phyloP scores from a whole-genome alignment of 1,139 yeast genomes.

The Martiniozyma asiatica region DNA sequence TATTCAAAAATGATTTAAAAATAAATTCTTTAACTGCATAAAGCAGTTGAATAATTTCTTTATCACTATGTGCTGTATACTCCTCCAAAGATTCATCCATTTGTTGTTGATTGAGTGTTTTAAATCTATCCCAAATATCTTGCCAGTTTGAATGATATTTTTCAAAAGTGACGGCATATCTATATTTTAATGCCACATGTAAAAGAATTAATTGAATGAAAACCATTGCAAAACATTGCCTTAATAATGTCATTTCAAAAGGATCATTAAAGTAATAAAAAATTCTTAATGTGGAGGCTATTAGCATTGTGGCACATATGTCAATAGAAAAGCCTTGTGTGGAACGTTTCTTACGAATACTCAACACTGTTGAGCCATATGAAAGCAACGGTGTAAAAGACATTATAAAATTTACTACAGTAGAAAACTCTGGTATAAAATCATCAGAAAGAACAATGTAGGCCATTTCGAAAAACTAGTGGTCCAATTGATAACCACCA shows the following conservation, averaged over 20 bases:
- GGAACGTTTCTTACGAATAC: constrained; percentile 51
- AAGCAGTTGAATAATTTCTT: constrained; percentile 1
- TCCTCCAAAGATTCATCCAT: constrained; percentile 10
- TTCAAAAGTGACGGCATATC: constrained; percentile 36
- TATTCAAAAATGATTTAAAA: constrained; percentile 7
- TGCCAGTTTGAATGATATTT: constrained; percentile 17
- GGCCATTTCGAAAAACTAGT: constrained; percentile 19
- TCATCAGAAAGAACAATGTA: constrained; percentile 26
- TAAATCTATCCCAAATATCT: constrained; percentile 12
- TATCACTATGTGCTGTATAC: constrained; percentile 1
- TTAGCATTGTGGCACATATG: constrained; percentile 82
- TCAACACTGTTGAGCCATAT: constrained; percentile 70
- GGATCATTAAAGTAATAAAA: constrained; percentile 71
- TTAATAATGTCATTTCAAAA: constrained; percentile 58
- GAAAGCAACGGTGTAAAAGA: constrained; percentile 74
- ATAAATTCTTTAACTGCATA: constrained; percentile 6
- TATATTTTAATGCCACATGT: constrained; percentile 48
- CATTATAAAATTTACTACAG: constrained; percentile 33
- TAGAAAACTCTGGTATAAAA: constrained; percentile 34
- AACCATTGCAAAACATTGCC: constrained; percentile 74
- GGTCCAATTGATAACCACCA: too few relatives aligned
- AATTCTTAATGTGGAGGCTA: constrained; percentile 63
- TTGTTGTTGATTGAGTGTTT: constrained; percentile 9
- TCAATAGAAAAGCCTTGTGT: constrained; percentile 78
- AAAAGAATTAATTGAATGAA: constrained; percentile 57